A percentile compares a stretch with the other conserved stretches of the same genome.
Evolutionary conservation across 768 basidiomycete genomes (phyloP).

Genomic region (Lenzites betulinus): DNA sequence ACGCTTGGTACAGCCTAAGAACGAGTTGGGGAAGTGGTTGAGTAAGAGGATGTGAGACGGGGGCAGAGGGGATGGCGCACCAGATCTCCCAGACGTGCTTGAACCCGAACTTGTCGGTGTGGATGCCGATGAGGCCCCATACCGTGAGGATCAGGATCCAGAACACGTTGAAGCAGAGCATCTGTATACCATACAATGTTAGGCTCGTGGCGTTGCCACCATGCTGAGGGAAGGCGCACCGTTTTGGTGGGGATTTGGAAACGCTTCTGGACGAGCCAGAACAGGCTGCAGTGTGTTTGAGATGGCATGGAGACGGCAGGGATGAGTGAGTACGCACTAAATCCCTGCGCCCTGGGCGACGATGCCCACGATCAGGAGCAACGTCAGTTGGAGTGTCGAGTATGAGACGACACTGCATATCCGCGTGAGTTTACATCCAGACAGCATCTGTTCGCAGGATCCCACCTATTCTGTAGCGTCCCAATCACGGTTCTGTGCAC

Average conservation of each 20-base stretch:
- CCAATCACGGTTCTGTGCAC: slow-evolving; percentile 61
- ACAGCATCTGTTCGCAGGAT: not conserved
- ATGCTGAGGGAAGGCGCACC: slow-evolving; percentile 35
- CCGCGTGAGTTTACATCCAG: not conserved
- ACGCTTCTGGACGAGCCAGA: slow-evolving; percentile 70
- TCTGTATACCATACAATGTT: slow-evolving; percentile 39
- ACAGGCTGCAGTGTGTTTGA: slow-evolving; percentile 41
- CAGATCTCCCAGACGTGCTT: slow-evolving; percentile 85
- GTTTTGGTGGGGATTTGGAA: slow-evolving; percentile 66
- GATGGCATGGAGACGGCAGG: not conserved
- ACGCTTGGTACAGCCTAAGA: slow-evolving; percentile 65
- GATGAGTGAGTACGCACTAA: slow-evolving; percentile 47
- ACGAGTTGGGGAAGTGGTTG: not conserved
- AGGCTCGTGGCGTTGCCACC: not conserved
- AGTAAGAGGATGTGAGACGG: not conserved
- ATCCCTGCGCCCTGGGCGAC: slow-evolving; percentile 66
- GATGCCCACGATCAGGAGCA: slow-evolving; percentile 67
- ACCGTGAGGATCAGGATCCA: slow-evolving; percentile 71
- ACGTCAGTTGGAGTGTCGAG: slow-evolving; percentile 69
- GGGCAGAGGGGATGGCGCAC: slow-evolving; percentile 33
- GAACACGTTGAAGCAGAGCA: slow-evolving; percentile 70
- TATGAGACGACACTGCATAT: slow-evolving; percentile 62
- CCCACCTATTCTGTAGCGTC: slow-evolving; percentile 72
- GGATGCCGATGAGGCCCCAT: slow-evolving; percentile 80
- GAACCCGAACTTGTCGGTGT: slow-evolving; percentile 74